A percentile compares a stretch with the other conserved stretches of the same genome.
These are phyloP conservation scores for Galerina marginata DNA, from an alignment of 768 basidiomycete species.

Conservation along the genomic window DNA sequence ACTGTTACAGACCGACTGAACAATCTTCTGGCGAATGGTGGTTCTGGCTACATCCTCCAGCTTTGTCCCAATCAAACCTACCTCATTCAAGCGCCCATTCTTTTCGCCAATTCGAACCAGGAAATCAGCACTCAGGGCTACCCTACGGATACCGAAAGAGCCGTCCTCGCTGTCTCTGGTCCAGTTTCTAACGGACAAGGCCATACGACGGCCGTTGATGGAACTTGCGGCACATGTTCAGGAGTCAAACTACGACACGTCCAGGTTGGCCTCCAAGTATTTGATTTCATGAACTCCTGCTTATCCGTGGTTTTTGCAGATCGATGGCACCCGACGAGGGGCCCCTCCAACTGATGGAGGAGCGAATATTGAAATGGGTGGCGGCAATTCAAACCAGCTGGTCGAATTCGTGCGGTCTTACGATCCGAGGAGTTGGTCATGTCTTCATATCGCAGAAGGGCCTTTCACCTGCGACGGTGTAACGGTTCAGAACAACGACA, in stretches of 20 bases:
- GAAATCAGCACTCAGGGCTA: conserved; percentile 85
- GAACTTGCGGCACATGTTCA: conserved; percentile 61
- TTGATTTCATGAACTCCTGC: neutral
- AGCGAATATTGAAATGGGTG: conserved; percentile 88
- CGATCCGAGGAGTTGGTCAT: conserved; percentile 84
- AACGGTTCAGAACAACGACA: conserved; percentile 80
- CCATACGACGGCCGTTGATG: conserved; percentile 77
- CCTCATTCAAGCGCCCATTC: conserved; percentile 65
- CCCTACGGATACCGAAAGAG: conserved; percentile 69
- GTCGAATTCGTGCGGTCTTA: conserved; percentile 79
- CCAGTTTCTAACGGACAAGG: conserved; percentile 64
- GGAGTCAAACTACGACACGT: conserved; percentile 73
- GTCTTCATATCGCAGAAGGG: conserved; percentile 80
- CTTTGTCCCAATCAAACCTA: conserved; percentile 73
- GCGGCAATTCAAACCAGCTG: conserved; percentile 70
- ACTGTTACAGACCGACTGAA: conserved; percentile 74
- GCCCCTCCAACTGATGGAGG: conserved; percentile 61
- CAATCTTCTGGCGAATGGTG: conserved; percentile 64
- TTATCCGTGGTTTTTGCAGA: conserved; percentile 41
- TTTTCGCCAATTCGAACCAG: conserved; percentile 69
- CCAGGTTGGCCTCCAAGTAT: conserved; percentile 50
- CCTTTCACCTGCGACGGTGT: conserved; percentile 64
- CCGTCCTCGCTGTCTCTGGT: conserved; percentile 72
- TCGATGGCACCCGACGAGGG: conserved; percentile 72
- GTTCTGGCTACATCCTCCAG: conserved; percentile 65